Conservation (phyloP, 768 basidiomycete species). For the Leccinum subgranulosum region DNA sequence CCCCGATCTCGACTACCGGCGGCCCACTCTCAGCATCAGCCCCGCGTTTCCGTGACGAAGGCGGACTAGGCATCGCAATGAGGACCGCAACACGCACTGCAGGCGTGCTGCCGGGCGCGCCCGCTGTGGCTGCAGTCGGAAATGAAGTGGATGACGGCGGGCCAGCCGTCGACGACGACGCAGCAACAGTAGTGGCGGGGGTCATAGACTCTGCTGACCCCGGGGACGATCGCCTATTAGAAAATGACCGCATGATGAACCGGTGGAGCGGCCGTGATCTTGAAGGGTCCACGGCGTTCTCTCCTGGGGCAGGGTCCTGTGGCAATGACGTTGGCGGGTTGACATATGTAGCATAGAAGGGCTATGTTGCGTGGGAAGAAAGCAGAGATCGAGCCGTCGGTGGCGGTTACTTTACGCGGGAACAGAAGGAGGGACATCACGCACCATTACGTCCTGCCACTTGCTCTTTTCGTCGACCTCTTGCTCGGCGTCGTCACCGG, state of each 20-base stretch:
- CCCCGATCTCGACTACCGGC: conserved; percentile 9
- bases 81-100: conserved; percentile 40
- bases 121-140: neutral
- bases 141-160: conserved; percentile 8
- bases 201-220: conserved; percentile 3
- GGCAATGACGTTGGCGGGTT: conserved; percentile 5
- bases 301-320: neutral
- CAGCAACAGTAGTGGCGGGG: neutral
- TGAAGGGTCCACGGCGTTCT: neutral
- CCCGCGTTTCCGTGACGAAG: conserved; percentile 1
- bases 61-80: conserved; percentile 40
- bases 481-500: conserved; percentile 6
- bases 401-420: neutral
- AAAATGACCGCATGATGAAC: conserved; percentile 19
- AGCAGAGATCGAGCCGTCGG: neutral
- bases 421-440: neutral
- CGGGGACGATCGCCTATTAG: conserved; percentile 11
- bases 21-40: conserved; percentile 16
- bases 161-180: conserved; percentile 1
- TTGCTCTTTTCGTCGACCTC: conserved; percentile 18
- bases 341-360: conserved; percentile 22
- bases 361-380: conserved; percentile 13
- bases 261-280: conserved; percentile 5
- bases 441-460: conserved; percentile 31
- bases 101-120: conserved; percentile 9